Evolutionary conservation across 345 rosid genomes (phyloP), one percentile per base, ranked within the genome.

Genomic region (Pistacia vera): DNA sequence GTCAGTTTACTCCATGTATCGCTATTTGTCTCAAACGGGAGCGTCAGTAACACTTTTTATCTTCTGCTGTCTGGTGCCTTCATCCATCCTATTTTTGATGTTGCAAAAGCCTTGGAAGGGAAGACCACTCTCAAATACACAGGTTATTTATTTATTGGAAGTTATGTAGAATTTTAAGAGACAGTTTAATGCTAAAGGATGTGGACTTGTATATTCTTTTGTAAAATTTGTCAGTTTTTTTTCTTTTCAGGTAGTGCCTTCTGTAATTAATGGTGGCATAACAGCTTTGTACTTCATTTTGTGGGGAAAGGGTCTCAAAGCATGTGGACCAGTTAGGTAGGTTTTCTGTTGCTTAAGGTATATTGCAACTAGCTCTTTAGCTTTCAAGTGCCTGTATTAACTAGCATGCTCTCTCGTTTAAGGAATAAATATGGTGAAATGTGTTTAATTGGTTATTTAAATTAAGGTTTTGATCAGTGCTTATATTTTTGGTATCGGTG

Each of bases 41-140:
- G 94, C 97, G 58, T 87, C 98, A 2, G 97, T 90, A n/a, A 87
- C 86, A 69, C 97, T 93, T 76, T 96, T 96, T 79, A 88, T 89
- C 74, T 92, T 96, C 88, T 78, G 91, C 71, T 96, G 98, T 86
- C 76, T 96, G 71, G 92, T 91, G 25, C 97, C 97, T 12, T 88
- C 98, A 7, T 86, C 98, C 57, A 61, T 91, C 77, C 1, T 90
- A 57, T 92, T 93, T 80, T 84, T 96, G 76, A 75, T 88, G 48
- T 16, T 92, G 81, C 99, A 96, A 74, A 96, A 93, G 83, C 98
- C 99, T 67, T 96, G 99, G 99, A 96, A 89, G 85, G 99, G 98
- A 76, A 90, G 99, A 74, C 82, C 95, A 3, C 95, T 96, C 76
- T 86, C 97, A 49, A 93, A 88, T 86, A 88, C 91, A 57, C 97